Percentiles rank a stretch among this genome's conserved stretches.
Conservation (phyloP, 192 early-diverging fungal genomes). For the Entomortierella parvispora region DNA sequence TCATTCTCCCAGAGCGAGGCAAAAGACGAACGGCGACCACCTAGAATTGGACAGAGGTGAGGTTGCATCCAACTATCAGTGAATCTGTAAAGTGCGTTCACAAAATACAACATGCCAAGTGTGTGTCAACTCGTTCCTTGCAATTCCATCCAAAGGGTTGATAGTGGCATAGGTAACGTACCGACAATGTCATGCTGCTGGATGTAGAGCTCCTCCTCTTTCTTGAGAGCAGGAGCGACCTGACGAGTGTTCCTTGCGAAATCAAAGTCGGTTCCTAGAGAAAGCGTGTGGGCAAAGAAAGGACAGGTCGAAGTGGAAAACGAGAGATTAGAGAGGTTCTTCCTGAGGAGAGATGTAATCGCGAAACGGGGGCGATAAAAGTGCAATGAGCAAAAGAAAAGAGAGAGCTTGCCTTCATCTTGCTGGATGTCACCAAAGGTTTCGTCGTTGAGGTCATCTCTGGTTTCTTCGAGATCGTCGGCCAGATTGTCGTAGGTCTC, state of each 20-base stretch:
- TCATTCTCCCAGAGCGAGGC: slow-evolving; percentile 48
- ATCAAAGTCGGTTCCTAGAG: slow-evolving; percentile 73
- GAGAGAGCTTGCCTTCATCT: slow-evolving; percentile 63
- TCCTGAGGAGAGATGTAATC: no score
- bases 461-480: slow-evolving; percentile 70
- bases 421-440: slow-evolving; percentile 69
- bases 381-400: no score
- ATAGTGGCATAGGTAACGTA: slow-evolving; percentile 9
- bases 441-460: slow-evolving; percentile 78
- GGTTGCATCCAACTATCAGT: slow-evolving; percentile 11
- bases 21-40: slow-evolving; percentile 42
- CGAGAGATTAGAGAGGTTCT: no score
- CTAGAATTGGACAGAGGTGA: slow-evolving; percentile 4
- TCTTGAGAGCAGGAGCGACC: slow-evolving; percentile 56
- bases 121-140: no score
- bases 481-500: slow-evolving; percentile 65
- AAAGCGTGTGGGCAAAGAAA: background rate
- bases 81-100: no score
- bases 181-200: slow-evolving; percentile 50
- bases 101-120: no score
- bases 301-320: background rate
- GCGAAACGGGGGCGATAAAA: no score
- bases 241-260: slow-evolving; percentile 71
- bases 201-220: slow-evolving; percentile 62
- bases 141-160: no score